Evolutionary conservation across 2,329 filamentous ascomycete genomes (phyloP).

Genomic region (Xylaria multiplex): DNA sequence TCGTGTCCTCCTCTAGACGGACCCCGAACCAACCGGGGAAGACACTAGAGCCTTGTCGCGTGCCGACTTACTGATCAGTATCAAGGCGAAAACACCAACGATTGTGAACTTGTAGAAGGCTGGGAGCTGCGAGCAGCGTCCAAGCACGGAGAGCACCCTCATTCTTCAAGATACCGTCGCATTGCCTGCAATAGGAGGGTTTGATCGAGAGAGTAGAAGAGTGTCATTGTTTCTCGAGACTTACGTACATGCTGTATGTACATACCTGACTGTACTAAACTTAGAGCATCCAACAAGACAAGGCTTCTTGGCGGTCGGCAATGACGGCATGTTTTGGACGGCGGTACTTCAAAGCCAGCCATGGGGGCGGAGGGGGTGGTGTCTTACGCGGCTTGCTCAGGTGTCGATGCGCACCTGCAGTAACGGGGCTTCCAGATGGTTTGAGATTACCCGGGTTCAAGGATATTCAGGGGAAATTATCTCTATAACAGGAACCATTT

Average conservation of each 20-base stretch:
- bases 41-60: neutral
- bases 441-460: neutral
- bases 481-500: neutral
- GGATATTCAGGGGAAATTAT: conserved; percentile 6
- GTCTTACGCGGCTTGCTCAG: conserved; percentile 13
- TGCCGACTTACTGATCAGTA: conserved; percentile 40
- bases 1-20: neutral
- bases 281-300: conserved; percentile 5
- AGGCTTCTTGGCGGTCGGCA: conserved; percentile 30
- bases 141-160: conserved; percentile 38
- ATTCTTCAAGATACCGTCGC: conserved; percentile 30
- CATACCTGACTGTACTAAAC: neutral
- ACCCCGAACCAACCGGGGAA: neutral
- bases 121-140: conserved; percentile 41
- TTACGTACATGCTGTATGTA: neutral
- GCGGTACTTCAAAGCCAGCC: neutral
- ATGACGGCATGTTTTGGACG: conserved; percentile 29
- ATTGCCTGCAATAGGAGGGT: conserved; percentile 26
- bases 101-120: conserved; percentile 42
- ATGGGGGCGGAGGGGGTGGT: conserved; percentile 4
- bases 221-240: conserved; percentile 13
- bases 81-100: conserved; percentile 37
- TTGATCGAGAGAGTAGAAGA: conserved; percentile 12
- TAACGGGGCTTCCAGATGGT: neutral
- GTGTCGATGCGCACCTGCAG: neutral